Base-by-base conservation (phyloP, 1,284 basidiomycete genomes). In the Gomphus bonarii region DNA sequence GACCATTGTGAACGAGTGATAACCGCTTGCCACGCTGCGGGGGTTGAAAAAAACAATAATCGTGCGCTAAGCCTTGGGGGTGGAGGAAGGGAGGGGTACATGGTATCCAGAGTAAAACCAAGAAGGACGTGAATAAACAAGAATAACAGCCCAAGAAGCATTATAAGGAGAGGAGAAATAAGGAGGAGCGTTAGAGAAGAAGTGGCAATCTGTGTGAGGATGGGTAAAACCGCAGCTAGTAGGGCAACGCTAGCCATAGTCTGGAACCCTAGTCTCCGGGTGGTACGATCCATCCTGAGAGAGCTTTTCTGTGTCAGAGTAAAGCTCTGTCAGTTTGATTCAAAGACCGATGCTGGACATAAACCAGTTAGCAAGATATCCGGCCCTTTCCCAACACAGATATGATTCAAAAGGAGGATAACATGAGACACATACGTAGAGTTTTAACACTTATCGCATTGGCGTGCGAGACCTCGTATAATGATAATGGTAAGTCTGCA, bases 1-100 rank as follows among this genome's bases (percentile, higher is more conserved):
- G 85, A 88, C 91, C 91, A 95, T 66, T 85, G 81, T 9, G 86
- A 87, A 28, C 90, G 81, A 43, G 82, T 92, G 47, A 89, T 75
- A 43, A 91, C 85, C 0, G 85, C 89, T 65, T 92, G 87, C 91
- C 91, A 95, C 43, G 91, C 91, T 55, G 92, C 91, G 12, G 90
- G 88, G 1, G 90, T 91, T 7, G 90, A 90, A 72, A 95, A 94
- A 2, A 80, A 78, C 50, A 93, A 75, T 0, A 87, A 86, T 38
- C 80, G 77, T 11, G 88, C 81, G 1, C 84, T 80, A 58, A 70
- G 69, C 14, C 71, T 70, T 25, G 82, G 70, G 38, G 69, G 68
- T 56, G 74, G 73, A 14, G 60, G 63, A 18, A 64, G 59, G 28
- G 63, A 61, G 16, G 68, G 64, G 42, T 67, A 66, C 31, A 67